phyloP scores from a whole-genome alignment of 2,329 filamentous ascomycete genomes.

The Fusarium liriodendri region DNA sequence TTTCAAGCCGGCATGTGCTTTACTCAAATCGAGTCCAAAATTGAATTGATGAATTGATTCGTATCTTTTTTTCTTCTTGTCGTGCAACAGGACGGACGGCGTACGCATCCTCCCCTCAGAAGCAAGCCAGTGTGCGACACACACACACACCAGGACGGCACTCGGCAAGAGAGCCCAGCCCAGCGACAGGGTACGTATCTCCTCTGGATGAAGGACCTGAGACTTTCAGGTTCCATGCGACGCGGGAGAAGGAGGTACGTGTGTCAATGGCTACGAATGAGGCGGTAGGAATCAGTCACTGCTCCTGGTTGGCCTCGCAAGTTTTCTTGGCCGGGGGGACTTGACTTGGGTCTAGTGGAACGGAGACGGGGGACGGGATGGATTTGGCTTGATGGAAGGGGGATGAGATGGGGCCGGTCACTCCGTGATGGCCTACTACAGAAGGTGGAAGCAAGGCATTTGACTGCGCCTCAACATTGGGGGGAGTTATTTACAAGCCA shows the following conservation, averaged over 20 bases:
- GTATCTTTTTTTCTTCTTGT: background rate
- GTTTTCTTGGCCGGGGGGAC: constrained; percentile 10
- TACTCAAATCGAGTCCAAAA: background rate
- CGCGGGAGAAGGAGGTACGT: background rate
- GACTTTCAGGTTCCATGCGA: background rate
- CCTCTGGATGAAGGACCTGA: background rate
- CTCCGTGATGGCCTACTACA: constrained; percentile 9
- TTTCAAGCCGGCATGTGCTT: background rate
- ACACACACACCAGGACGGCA: background rate
- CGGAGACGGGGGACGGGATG: background rate
- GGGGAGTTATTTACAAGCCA: background rate
- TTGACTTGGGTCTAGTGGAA: no score
- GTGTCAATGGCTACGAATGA: constrained; percentile 24
- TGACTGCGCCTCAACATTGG: background rate
- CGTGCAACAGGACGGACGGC: background rate
- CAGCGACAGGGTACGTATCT: background rate
- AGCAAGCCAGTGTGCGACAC: background rate
- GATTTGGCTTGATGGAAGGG: background rate
- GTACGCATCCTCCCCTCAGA: background rate
- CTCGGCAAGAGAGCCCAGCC: constrained; percentile 18
- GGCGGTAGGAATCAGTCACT: constrained; percentile 34
- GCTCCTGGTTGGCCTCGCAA: constrained; percentile 19
- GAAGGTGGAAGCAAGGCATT: background rate
- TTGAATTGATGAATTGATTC: background rate
- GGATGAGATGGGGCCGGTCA: constrained; percentile 8